Evolutionary conservation across 129 eudicot genomes (phyloP), one percentile per base, ranked within the genome.

Genomic region (Centella asiatica): DNA sequence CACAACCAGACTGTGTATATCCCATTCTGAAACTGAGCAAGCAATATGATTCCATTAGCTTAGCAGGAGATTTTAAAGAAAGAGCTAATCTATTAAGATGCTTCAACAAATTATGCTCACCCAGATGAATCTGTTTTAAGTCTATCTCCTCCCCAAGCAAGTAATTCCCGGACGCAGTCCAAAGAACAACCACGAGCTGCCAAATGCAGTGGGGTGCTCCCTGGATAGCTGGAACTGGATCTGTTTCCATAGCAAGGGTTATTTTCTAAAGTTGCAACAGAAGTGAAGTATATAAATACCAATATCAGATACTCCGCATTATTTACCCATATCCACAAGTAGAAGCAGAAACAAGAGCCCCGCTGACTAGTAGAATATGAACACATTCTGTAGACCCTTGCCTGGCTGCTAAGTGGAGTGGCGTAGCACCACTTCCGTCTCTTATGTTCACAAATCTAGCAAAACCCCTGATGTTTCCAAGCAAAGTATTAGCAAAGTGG

Each of bases 391-490:
- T 77, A 10, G 86, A 78, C 29, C 86, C 73, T 80, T 83, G 96
- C 47, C 96, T 92, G 9, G 99, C 81, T n/a, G 99, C 99, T 63
- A 93, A 78, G 61, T 93, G 99, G 69, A 93, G 83, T 22, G 99
- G 96, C 15, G 99, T 87, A 56, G 90, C 92, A 39, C 99, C 99
- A 76, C 86, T 88, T 51, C 85, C 95, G 62, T 88, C 99, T 71
- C 96, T 78, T 60, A 88, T 83, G 73, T 88, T 93, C 80, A 93
- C 99, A 81, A 93, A 88, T 18, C 93, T 74, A 4, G 95, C 78
- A 74, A 71, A 93, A 5, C 99, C 99, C 99, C 99, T 93, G 70
- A 9, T 17, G 77, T 71, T 56, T 32, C 74, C 74, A 57, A 64
- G 39, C 49, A 44, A 2, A 20, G 1, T 34, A 20, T 34, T 20